phyloP scores from a whole-genome alignment of 495 filamentous ascomycete genomes.

The Podospora bellae-mahoneyi region DNA sequence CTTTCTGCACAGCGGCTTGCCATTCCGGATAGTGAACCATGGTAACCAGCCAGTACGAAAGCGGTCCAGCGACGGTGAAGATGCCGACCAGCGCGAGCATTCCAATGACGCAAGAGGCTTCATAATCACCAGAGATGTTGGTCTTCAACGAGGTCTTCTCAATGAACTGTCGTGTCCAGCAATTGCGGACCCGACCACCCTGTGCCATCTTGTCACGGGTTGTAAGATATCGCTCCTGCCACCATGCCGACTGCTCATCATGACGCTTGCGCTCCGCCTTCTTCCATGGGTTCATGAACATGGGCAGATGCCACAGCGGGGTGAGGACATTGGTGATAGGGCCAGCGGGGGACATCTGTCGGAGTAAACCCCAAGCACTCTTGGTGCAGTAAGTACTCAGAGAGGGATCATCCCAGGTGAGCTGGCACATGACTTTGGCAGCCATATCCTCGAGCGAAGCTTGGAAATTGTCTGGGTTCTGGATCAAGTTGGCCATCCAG shows the following conservation, averaged over 20 bases:
- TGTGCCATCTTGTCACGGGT: slow-evolving; percentile 25
- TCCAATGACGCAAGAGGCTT: slow-evolving; percentile 40
- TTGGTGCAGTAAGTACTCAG: slow-evolving; percentile 37
- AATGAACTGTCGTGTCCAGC: slow-evolving; percentile 38
- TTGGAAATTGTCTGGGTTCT: slow-evolving; percentile 39
- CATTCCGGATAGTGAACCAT: slow-evolving; percentile 44
- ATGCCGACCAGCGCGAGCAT: slow-evolving; percentile 46
- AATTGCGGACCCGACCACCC: slow-evolving; percentile 31
- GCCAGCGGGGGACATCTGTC: slow-evolving; percentile 44
- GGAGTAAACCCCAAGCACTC: slow-evolving; percentile 39
- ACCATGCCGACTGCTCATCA: slow-evolving; percentile 42
- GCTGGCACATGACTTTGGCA: slow-evolving; percentile 41
- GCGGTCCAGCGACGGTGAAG: slow-evolving; percentile 42
- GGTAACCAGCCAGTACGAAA: slow-evolving; percentile 41
- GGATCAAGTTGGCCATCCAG: slow-evolving; percentile 38
- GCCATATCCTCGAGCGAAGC: slow-evolving; percentile 42
- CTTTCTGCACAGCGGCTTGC: slow-evolving; percentile 45
- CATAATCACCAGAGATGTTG: slow-evolving; percentile 39
- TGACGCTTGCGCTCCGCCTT: slow-evolving; percentile 39
- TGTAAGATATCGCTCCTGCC: slow-evolving; percentile 32
- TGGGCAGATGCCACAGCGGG: slow-evolving; percentile 41
- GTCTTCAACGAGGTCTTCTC: slow-evolving; percentile 36
- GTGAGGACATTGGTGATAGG: slow-evolving; percentile 45
- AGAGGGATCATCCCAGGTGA: slow-evolving; percentile 39
- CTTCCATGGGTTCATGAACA: slow-evolving; percentile 42